Evolutionary conservation across 257 asterid genomes (phyloP).

Genomic region (Plantago elongata): DNA sequence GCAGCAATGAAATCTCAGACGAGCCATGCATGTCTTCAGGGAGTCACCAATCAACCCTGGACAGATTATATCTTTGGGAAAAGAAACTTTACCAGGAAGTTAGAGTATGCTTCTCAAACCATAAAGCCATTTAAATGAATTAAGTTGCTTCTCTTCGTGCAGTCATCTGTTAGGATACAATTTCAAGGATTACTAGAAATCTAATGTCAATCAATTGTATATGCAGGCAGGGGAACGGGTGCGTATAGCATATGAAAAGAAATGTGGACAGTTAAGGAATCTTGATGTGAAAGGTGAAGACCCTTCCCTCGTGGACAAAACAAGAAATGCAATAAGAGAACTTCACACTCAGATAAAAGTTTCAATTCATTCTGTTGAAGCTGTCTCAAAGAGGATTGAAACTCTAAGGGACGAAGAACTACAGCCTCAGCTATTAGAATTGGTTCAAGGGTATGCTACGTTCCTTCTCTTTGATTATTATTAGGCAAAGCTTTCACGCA

Average conservation of each 20-base stretch:
- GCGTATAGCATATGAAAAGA: constrained; percentile 80
- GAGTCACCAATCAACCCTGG: constrained; percentile 89
- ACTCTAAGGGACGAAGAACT: constrained; percentile 81
- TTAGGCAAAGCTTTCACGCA: too few relatives aligned
- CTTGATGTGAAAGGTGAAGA: constrained; percentile 77
- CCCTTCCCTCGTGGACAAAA: constrained; percentile 55
- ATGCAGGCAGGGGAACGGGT: constrained; percentile 80
- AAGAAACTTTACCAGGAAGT: constrained; percentile 93
- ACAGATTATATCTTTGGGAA: constrained; percentile 88
- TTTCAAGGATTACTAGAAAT: not conserved
- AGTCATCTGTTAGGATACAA: not conserved
- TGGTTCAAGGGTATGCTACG: constrained; percentile 63
- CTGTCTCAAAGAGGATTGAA: constrained; percentile 85
- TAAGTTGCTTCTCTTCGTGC: not conserved
- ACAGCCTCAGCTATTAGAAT: constrained; percentile 78
- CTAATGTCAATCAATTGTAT: constrained; percentile 6
- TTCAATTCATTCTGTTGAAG: constrained; percentile 87
- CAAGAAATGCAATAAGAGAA: constrained; percentile 63
- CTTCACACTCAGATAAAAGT: constrained; percentile 83
- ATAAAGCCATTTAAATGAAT: constrained; percentile 8
- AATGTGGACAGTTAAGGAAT: constrained; percentile 61
- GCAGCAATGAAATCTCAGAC: constrained; percentile 65
- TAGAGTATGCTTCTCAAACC: constrained; percentile 56
- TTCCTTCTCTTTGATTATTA: too few relatives aligned
- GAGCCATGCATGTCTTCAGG: constrained; percentile 50